phyloP scores from a whole-genome alignment of 495 filamentous ascomycete genomes.

The Neurospora sp. region DNA sequence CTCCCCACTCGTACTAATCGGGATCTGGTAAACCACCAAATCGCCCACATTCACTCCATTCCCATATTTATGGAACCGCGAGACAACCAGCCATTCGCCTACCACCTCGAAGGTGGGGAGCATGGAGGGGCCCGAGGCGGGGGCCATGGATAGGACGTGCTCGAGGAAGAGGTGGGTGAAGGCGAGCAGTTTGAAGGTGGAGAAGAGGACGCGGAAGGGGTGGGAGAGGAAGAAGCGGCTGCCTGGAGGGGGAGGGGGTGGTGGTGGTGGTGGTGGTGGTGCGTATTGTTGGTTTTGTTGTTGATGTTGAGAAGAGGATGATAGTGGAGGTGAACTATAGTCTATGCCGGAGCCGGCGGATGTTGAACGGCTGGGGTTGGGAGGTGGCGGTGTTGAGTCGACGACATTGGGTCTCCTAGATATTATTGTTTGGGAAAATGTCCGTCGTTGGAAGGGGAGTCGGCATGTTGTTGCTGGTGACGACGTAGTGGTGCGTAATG shows the following conservation, averaged over 20 bases:
- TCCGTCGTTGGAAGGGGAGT: background rate
- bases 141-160: conserved; percentile 41
- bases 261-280: background rate
- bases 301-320: background rate
- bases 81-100: conserved; percentile 60
- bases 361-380: background rate
- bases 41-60: conserved; percentile 68
- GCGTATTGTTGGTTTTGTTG: background rate
- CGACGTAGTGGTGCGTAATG: background rate
- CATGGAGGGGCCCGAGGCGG: conserved; percentile 62
- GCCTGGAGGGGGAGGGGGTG: background rate
- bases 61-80: conserved; percentile 54
- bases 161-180: conserved; percentile 49
- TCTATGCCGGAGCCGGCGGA: conserved; percentile 2
- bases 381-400: background rate
- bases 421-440: background rate
- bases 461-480: background rate
- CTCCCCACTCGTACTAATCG: conserved; percentile 44
- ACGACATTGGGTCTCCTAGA: background rate
- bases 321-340: background rate
- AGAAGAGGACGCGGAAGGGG: conserved; percentile 25
- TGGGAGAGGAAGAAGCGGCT: conserved; percentile 14
- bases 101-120: conserved; percentile 60
- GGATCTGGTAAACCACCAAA: conserved; percentile 69
- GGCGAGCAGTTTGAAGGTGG: conserved; percentile 34